A percentile compares a stretch with the other conserved stretches of the same genome.
phyloP scores from a whole-genome alignment of 495 filamentous ascomycete species.

The Trichocladium uniseriatum region DNA sequence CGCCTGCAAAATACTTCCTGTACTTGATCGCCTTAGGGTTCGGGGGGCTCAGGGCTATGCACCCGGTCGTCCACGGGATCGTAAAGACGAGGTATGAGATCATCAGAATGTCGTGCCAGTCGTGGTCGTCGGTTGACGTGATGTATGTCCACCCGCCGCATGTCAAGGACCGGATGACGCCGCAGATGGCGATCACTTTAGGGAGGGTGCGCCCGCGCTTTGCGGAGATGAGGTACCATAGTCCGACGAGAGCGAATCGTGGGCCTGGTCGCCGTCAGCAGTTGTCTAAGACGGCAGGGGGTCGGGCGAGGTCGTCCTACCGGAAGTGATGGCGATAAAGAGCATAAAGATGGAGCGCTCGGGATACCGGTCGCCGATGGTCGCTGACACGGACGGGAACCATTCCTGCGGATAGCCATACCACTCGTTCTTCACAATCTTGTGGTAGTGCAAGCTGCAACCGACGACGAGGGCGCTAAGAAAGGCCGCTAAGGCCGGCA shows the following conservation, averaged over 20 bases:
- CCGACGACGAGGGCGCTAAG: conserved; percentile 83
- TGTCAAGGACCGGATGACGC: conserved; percentile 80
- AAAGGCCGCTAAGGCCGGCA: conserved; percentile 58
- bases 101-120: conserved; percentile 99
- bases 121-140: conserved; percentile 95
- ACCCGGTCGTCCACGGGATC: conserved; percentile 90
- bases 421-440: conserved; percentile 97
- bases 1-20: conserved; percentile 69
- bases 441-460: conserved; percentile 77
- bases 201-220: conserved; percentile 64
- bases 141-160: conserved; percentile 99
- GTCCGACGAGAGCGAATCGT: conserved; percentile 79
- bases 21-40: conserved; percentile 81
- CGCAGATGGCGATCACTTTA: conserved; percentile 70
- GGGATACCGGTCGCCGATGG: conserved; percentile 97
- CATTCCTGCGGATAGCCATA: conserved; percentile 97
- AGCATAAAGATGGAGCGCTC: conserved; percentile 94
- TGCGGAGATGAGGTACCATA: conserved; percentile 87
- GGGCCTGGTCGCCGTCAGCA: conserved; percentile 48
- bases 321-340: conserved; percentile 93
- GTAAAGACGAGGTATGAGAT: conserved; percentile 94
- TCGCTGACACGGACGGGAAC: conserved; percentile 97
- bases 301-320: conserved; percentile 42
- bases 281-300: background rate
- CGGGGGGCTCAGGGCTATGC: conserved; percentile 77